Conservation (phyloP, 2,329 filamentous ascomycete genomes). For the Sclerotinia nivalis region DNA sequence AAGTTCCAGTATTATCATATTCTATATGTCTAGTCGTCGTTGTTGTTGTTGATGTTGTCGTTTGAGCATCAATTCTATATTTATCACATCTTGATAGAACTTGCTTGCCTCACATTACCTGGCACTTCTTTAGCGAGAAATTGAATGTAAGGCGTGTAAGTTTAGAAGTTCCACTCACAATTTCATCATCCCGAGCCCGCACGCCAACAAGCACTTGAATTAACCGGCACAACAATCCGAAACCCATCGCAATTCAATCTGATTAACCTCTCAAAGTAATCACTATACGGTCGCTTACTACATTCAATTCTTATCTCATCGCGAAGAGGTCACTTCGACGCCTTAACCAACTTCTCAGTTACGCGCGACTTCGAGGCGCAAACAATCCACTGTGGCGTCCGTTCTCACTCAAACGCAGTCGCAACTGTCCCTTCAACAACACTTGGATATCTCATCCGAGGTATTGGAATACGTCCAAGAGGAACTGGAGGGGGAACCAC, state of each 20-base stretch:
- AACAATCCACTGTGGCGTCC: slow-evolving; percentile 36
- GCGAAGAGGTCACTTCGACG: neutral
- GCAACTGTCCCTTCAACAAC: slow-evolving; percentile 59
- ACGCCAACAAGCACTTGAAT: slow-evolving; percentile 20
- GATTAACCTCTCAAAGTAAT: neutral
- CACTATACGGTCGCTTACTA: neutral
- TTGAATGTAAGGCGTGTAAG: slow-evolving; percentile 16
- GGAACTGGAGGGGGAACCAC: slow-evolving; percentile 55
- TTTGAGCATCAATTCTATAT: neutral
- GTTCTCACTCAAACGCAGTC: slow-evolving; percentile 33
- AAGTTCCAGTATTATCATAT: neutral
- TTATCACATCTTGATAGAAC: neutral
- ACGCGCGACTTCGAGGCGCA: slow-evolving; percentile 30
- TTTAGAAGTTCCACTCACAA: slow-evolving; percentile 20
- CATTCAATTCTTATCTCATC: neutral
- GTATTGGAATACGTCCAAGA: slow-evolving; percentile 53
- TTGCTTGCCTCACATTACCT: slow-evolving; percentile 1
- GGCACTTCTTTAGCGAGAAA: slow-evolving; percentile 14
- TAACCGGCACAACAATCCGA: slow-evolving; percentile 17
- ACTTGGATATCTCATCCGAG: slow-evolving; percentile 57
- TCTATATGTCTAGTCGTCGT: neutral
- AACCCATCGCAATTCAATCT: slow-evolving; percentile 24
- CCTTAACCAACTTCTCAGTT: slow-evolving; percentile 19
- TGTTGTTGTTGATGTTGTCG: rapidly evolving
- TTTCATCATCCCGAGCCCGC: slow-evolving; percentile 25